Evolutionary conservation across 768 basidiomycete species (phyloP), one percentile per base, ranked within the genome.

Genomic region (Neoboletus magnificus): DNA sequence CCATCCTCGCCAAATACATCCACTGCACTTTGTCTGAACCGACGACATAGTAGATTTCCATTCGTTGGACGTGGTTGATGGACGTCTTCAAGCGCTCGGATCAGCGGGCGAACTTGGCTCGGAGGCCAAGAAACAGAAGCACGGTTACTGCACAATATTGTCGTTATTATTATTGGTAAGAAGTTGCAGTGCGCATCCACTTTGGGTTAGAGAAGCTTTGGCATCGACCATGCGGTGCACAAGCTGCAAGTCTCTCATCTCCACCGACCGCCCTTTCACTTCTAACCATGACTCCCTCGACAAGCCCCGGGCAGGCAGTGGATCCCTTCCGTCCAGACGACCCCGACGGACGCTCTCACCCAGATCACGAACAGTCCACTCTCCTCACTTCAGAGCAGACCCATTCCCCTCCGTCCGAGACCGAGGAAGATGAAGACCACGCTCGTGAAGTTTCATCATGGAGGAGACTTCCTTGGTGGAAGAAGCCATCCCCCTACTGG

Each of bases 401-500:
- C 7, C 44, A 50, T 32, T 50, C 51, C 23, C 36, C 59, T 48
- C 11, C 51, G 43, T 43, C 62, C 37, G 48, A 62, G 45, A 48
- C 65, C 29, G 55, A 65, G 20, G 70, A 73, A 29, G 66, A 71
- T 12, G 58, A 65, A 30, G 52, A 54, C 3, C 72, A 76, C 42
- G 64, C 62, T 22, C 67, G 68, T 35, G 64, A 70, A 35, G 51
- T 66, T 16, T 44, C 49, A 0, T 59, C 64, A 46, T 63, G 71
- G 57, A 63, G 67, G 54, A 59, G 39, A 4, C 74, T 78, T 44
- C 85, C 88, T 4, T 91, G 89, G 89, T 91, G 86, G 81, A 89
- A 76, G 71, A 74, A 79, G 40, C 87, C 90, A 4, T 89, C 89
- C 0, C 78, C 87, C 0, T 79, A 76, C 73, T 91, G 89, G 91